A percentile compares a stretch with the other conserved stretches of the same genome.
Evolutionary conservation across 202 grass and related monocot species (phyloP).

Genomic region (Schoenoplectus tabernaemontani): DNA sequence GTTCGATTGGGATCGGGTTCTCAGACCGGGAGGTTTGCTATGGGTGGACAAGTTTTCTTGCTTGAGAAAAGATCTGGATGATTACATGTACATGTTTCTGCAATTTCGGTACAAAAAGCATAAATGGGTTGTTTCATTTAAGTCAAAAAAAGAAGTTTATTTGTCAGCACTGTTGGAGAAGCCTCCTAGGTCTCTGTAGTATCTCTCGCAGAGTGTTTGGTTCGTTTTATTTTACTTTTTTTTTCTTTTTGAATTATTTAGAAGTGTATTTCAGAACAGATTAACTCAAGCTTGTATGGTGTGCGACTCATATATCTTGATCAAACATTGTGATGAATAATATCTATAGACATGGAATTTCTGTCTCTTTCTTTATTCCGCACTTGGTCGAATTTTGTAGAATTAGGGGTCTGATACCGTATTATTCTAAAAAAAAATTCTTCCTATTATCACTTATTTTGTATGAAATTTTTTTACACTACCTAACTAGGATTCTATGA

Average conservation of each 20-base stretch:
- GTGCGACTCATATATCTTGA: not conserved
- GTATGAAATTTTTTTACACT: not conserved
- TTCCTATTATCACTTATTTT: not conserved
- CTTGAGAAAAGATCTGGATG: slow-evolving; percentile 62
- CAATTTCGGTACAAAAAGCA: slow-evolving; percentile 98
- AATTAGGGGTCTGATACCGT: not conserved
- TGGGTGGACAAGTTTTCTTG: slow-evolving; percentile 93
- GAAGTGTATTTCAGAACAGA: slow-evolving; percentile 8
- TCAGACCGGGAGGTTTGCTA: slow-evolving; percentile 66
- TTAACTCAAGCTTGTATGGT: slow-evolving; percentile 10
- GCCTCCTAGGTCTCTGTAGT: slow-evolving; percentile 42
- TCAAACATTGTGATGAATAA: slow-evolving; percentile 19
- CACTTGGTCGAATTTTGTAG: not conserved
- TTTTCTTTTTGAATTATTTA: not conserved
- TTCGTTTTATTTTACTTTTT: slow-evolving; percentile 5
- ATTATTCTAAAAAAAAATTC: not conserved
- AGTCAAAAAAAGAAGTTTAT: slow-evolving; percentile 85
- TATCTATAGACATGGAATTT: not conserved
- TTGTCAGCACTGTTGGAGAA: slow-evolving; percentile 88
- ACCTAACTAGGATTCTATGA: not conserved
- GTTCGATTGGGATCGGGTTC: slow-evolving; percentile 89
- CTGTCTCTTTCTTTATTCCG: not conserved
- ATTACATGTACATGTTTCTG: slow-evolving; percentile 99
- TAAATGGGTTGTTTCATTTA: slow-evolving; percentile 91
- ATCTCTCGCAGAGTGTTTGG: not conserved